Evolutionary conservation across 2,329 filamentous ascomycete genomes (phyloP).

Genomic region (Nannizzia gypsea): DNA sequence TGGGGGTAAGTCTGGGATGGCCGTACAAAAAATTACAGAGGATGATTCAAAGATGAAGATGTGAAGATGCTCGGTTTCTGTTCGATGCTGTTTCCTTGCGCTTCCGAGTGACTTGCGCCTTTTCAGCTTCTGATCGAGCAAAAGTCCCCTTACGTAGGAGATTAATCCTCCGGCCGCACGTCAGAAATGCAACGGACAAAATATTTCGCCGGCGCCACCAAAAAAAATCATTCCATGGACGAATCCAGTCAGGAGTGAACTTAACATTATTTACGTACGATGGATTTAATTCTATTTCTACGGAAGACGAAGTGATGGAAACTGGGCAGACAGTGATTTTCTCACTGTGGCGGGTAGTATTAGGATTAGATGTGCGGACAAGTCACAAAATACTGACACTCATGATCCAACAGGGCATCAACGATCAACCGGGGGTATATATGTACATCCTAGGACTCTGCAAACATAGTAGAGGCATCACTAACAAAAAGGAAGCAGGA

Average conservation of each 20-base stretch:
- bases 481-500: not conserved
- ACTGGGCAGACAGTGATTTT: not conserved
- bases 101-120: not conserved
- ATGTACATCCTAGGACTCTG: slow-evolving; percentile 4
- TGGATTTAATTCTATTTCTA: no score
- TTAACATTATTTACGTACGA: not conserved
- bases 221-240: not conserved
- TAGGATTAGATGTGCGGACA: slow-evolving; percentile 1
- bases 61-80: not conserved
- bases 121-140: not conserved
- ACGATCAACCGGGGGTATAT: not conserved
- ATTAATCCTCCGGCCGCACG: not conserved
- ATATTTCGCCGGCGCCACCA: not conserved
- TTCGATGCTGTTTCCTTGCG: not conserved
- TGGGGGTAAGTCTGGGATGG: not conserved
- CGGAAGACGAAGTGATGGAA: not conserved
- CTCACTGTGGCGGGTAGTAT: not conserved
- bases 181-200: not conserved
- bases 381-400: no score
- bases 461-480: slow-evolving; percentile 1
- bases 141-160: not conserved
- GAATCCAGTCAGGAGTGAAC: no score
- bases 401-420: not conserved
- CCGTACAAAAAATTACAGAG: not conserved
- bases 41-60: not conserved